A percentile compares a stretch with the other conserved stretches of the same genome.
Evolutionary conservation across 192 early-diverging fungal genomes (phyloP).

Genomic region (Spinellus fusiger): DNA sequence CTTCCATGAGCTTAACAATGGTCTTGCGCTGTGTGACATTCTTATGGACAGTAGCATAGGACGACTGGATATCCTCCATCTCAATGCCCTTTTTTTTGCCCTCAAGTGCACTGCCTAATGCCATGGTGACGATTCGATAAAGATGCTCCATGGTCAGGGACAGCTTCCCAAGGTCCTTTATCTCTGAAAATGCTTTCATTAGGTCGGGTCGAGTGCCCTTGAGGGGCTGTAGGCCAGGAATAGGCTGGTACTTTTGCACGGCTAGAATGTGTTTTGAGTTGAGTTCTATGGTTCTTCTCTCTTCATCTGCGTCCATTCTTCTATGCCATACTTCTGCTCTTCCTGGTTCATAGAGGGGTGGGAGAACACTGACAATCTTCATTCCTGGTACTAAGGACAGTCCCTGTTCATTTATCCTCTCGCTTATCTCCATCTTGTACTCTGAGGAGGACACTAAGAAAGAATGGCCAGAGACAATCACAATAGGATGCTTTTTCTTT

Average conservation of each 20-base stretch:
- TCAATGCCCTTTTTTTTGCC: slow-evolving; percentile 7
- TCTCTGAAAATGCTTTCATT: slow-evolving; percentile 9
- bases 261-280: slow-evolving; percentile 40
- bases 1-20: neutral
- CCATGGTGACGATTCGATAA: slow-evolving; percentile 41
- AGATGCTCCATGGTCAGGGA: slow-evolving; percentile 42
- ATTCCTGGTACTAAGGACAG: slow-evolving; percentile 7
- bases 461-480: slow-evolving; percentile 42
- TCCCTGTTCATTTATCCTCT: neutral
- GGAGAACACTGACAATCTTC: slow-evolving; percentile 2
- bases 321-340: slow-evolving; percentile 11
- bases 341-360: neutral
- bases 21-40: slow-evolving; percentile 13
- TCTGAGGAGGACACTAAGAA: slow-evolving; percentile 36
- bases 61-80: slow-evolving; percentile 13
- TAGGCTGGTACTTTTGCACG: slow-evolving; percentile 24
- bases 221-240: slow-evolving; percentile 5
- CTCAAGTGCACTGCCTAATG: slow-evolving; percentile 36
- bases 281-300: slow-evolving; percentile 32
- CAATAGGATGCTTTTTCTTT: slow-evolving; percentile 35
- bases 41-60: slow-evolving; percentile 19
- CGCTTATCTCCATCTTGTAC: neutral
- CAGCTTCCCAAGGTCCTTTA: slow-evolving; percentile 30
- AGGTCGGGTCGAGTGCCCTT: slow-evolving; percentile 5
- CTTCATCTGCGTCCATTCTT: slow-evolving; percentile 32